Evolutionary conservation across 345 rosid species (phyloP), one percentile per base, ranked within the genome.

Genomic region (Salix arbutifolia): DNA sequence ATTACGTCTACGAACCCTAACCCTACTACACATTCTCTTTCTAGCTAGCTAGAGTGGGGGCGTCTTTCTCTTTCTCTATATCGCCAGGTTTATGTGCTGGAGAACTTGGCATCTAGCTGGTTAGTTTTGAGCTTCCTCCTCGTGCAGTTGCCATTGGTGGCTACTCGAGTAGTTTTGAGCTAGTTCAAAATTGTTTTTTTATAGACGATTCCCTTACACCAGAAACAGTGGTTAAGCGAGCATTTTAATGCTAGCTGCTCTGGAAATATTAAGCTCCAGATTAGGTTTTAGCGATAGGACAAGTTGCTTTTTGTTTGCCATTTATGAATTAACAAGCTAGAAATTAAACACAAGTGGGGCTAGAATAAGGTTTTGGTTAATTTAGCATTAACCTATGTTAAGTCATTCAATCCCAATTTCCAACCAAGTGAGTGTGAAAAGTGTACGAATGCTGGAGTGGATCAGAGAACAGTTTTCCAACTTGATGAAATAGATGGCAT

Each of bases 1-100:
- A 81, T 73, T 85, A 79, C 82, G 81, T 77, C 76, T 60, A 37
- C 40, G 53, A 82, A 68, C 66, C 83, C 75, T 70, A 76, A 72
- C 40, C 74, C 46, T 12, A 33, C 33, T 7, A 9, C 37, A 25
- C 44, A 8, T 31, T 52, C 60, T 67, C 74, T 67, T n/a, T 61
- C 4, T 65, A 56, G 62, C 4, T 65, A 56, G 62, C 28, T 80
- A 74, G 82, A n/a, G 83, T 83, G 85, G 86, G 89, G 86, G 78
- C 82, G 78, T 58, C 71, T 69, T 23, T 11, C 56, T 11, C 65
- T 81, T 23, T 23, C 16, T 16, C 10, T 38, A 40, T 0, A 40
- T 40, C 14, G 26, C 9, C 26, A 56, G 14, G 62, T 56, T 56
- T 56, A 56, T n/a, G 62, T 56, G 62, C 8, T 56, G 2, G 62